phyloP scores from a whole-genome alignment of 768 basidiomycete genomes.

The Tricholoma bakamatsutake region DNA sequence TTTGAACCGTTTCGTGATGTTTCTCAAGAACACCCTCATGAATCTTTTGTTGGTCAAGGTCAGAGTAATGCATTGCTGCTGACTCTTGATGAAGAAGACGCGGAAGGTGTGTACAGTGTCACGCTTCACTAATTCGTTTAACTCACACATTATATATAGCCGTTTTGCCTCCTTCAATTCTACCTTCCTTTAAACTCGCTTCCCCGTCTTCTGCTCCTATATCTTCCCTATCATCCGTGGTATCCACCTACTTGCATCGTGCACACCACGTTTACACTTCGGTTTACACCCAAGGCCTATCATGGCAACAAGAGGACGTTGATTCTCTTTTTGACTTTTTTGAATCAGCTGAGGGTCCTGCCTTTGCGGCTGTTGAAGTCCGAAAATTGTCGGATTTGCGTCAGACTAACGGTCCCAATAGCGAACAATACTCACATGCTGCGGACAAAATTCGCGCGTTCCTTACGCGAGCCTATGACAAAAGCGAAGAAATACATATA shows the following conservation, averaged over 20 bases:
- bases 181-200: conserved; percentile 40
- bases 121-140: not conserved
- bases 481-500: conserved; percentile 33
- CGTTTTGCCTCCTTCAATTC: conserved; percentile 48
- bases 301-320: conserved; percentile 23
- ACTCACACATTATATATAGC: conserved; percentile 29
- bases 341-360: conserved; percentile 39
- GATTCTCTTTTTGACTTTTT: conserved; percentile 47
- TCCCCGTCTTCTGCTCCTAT: conserved; percentile 24
- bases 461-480: conserved; percentile 37
- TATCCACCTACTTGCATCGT: conserved; percentile 52
- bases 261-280: conserved; percentile 55
- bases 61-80: conserved; percentile 45
- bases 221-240: conserved; percentile 42
- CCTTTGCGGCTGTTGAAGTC: conserved; percentile 63
- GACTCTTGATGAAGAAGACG: conserved; percentile 50
- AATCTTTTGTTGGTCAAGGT: conserved; percentile 54
- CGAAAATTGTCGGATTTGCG: conserved; percentile 45
- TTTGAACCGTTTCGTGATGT: conserved; percentile 46
- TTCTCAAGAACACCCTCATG: conserved; percentile 28
- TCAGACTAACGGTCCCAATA: conserved; percentile 38
- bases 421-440: conserved; percentile 50
- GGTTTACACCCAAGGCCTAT: conserved; percentile 34
- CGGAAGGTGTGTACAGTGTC: conserved; percentile 38
- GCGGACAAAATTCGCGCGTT: conserved; percentile 40